Percentiles rank a stretch among this genome's conserved stretches.
phyloP scores from a whole-genome alignment of 2,329 filamentous ascomycete species.

The Septoria petroselini region DNA sequence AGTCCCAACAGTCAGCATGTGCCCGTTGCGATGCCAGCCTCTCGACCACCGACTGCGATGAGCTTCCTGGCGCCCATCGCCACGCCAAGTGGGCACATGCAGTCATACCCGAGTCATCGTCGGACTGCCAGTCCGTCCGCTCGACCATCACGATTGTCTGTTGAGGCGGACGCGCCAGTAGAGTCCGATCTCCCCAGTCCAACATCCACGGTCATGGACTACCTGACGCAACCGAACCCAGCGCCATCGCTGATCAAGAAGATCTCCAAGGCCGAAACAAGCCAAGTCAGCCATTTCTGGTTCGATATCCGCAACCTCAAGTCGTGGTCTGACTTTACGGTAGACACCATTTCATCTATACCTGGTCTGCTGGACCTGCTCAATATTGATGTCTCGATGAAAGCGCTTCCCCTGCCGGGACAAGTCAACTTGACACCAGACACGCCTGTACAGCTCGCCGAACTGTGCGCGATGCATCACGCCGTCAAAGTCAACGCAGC shows the following conservation, averaged over 20 bases:
- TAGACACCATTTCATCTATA: constrained; percentile 67
- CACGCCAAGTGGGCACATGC: constrained; percentile 33
- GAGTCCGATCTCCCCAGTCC: constrained; percentile 30
- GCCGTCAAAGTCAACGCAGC: constrained; percentile 84
- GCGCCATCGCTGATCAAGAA: constrained; percentile 77
- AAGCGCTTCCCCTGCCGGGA: constrained; percentile 59
- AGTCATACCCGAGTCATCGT: constrained; percentile 32
- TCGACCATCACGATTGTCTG: constrained; percentile 43
- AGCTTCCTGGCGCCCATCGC: constrained; percentile 38
- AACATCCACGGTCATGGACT: constrained; percentile 70
- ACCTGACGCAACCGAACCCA: constrained; percentile 76
- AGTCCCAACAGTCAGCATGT: constrained; percentile 37
- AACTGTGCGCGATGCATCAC: constrained; percentile 74
- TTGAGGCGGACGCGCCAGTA: constrained; percentile 39
- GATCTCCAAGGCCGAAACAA: constrained; percentile 65
- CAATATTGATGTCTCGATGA: constrained; percentile 56
- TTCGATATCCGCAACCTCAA: constrained; percentile 90
- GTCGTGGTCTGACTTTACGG: constrained; percentile 76
- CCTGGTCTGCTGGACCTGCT: constrained; percentile 71
- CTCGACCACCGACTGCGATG: constrained; percentile 38
- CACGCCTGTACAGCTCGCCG: constrained; percentile 71
- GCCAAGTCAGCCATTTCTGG: constrained; percentile 81
- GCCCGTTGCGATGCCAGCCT: constrained; percentile 31
- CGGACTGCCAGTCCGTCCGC: constrained; percentile 40
- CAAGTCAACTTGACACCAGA: constrained; percentile 60